Base-by-base conservation (phyloP, 1,284 basidiomycete genomes). In the Cutaneotrichosporon sp. region DNA sequence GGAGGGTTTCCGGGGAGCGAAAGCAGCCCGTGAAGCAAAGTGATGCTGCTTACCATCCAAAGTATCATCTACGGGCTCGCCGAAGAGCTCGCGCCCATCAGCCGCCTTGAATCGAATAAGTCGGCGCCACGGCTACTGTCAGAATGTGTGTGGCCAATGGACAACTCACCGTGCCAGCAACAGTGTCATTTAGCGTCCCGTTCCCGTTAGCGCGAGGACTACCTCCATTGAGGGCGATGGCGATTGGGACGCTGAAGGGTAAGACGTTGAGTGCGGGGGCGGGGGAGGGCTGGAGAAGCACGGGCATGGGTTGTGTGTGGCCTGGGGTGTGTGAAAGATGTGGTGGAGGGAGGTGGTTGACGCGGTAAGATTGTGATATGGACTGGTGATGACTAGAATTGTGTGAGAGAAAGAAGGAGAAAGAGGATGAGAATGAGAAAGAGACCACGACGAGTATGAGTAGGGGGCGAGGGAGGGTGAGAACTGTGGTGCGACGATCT, bases 101-200 rank as follows among this genome's bases (percentile, higher is more conserved):
- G 47, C 38, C 9, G 69, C 56, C 56, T 66, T 53, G 67, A 75
- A 76, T 30, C 73, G 70, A 49, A 74, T 68, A 22, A 77, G 69
- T 30, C 73, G 68, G 21, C 38, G 60, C 70, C 72, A 77, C 16
- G 63, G 42, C 69, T 46, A 50, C 5, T 9, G 42, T 46, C 18
- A 46, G 42, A 18, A 18, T 18, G 18, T 18, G 5, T 26, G 26
- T 26, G 26, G 26, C 26, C 26, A 7, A 8, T 18, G 57, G 32
- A 31, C 31, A 9, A n/a, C 46, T 2, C 5, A 30, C 47, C 13
- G n/a, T 21, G 58, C 50, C 34, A 51, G 58, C 58, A 22, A 22
- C 30, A 13, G 49, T 50, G 49, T 22, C 26, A 13, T 50, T 26
- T 4, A 14, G 10, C n/a, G 47, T 26, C 5, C 47, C 47, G n/a